Conservation (phyloP, 75 land plant species). For the Gnetum montanum region DNA sequence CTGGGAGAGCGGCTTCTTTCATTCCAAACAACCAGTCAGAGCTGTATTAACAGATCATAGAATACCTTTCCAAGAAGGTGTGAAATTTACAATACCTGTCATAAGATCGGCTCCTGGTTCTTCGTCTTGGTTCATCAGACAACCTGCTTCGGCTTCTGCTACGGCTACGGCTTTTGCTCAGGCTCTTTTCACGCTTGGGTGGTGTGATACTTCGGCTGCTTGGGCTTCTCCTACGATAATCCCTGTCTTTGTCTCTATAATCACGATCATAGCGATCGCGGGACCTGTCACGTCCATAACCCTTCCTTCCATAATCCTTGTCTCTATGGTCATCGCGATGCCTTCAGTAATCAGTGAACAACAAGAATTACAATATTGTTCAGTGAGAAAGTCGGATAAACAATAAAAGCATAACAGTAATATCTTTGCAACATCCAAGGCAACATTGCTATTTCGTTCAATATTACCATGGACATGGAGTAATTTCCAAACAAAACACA, state of each 20-base stretch:
- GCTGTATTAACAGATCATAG: neutral
- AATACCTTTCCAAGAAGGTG: neutral
- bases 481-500: too few relatives aligned
- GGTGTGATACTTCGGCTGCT: slow-evolving; percentile 18
- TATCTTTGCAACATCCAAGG: too few relatives aligned
- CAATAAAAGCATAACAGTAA: too few relatives aligned
- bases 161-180: slow-evolving; percentile 18
- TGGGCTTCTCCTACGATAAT: slow-evolving; percentile 13
- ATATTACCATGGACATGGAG: too few relatives aligned
- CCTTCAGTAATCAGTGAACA: neutral
- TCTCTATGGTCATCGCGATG: slow-evolving; percentile 12
- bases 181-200: slow-evolving; percentile 15
- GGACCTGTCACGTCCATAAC: slow-evolving; percentile 29
- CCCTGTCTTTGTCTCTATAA: slow-evolving; percentile 18
- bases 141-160: slow-evolving; percentile 28
- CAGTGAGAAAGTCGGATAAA: too few relatives aligned
- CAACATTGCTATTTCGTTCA: too few relatives aligned
- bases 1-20: neutral
- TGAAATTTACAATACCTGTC: neutral
- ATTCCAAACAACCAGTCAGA: too few relatives aligned
- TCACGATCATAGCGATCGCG: slow-evolving; percentile 35
- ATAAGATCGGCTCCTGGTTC: slow-evolving; percentile 3
- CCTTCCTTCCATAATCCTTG: slow-evolving; percentile 11
- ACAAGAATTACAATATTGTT: neutral
- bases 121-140: slow-evolving; percentile 1